These are phyloP conservation scores for Dalechampia spathulata DNA, from an alignment of 441 rosid genomes.

Conservation along the genomic window DNA sequence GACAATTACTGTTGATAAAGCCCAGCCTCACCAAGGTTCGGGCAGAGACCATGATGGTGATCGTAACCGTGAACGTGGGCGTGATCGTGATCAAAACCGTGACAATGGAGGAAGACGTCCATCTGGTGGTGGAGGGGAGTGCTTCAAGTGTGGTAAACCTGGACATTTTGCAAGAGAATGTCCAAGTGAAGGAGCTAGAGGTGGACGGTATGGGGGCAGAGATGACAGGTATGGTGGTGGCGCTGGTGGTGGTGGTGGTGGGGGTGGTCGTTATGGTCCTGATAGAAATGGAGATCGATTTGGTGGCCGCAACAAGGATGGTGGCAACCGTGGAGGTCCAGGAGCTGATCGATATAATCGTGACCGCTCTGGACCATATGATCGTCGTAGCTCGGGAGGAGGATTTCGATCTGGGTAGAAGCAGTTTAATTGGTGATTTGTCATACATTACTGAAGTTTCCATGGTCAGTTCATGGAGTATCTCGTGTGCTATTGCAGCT, in stretches of 20 bases:
- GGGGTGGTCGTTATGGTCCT: conserved; percentile 82
- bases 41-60: conserved; percentile 72
- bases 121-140: conserved; percentile 56
- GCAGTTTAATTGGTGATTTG: conserved; percentile 22
- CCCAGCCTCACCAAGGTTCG: conserved; percentile 81
- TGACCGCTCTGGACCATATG: conserved; percentile 84
- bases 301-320: conserved; percentile 66
- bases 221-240: conserved; percentile 68
- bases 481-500: conserved; percentile 22
- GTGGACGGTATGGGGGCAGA: conserved; percentile 54
- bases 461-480: background rate
- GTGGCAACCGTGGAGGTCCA: conserved; percentile 60
- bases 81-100: conserved; percentile 36
- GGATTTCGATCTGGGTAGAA: conserved; percentile 44
- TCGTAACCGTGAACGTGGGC: conserved; percentile 43
- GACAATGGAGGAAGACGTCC: conserved; percentile 63
- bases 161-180: conserved; percentile 96
- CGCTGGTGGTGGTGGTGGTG: conserved; percentile 33
- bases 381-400: conserved; percentile 65
- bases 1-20: conserved; percentile 83
- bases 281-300: conserved; percentile 74
- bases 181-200: conserved; percentile 63
- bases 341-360: conserved; percentile 64
- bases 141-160: conserved; percentile 91
- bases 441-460: conserved; percentile 3